phyloP scores from a whole-genome alignment of 2,329 filamentous ascomycete genomes.

The Fusarium hostae region DNA sequence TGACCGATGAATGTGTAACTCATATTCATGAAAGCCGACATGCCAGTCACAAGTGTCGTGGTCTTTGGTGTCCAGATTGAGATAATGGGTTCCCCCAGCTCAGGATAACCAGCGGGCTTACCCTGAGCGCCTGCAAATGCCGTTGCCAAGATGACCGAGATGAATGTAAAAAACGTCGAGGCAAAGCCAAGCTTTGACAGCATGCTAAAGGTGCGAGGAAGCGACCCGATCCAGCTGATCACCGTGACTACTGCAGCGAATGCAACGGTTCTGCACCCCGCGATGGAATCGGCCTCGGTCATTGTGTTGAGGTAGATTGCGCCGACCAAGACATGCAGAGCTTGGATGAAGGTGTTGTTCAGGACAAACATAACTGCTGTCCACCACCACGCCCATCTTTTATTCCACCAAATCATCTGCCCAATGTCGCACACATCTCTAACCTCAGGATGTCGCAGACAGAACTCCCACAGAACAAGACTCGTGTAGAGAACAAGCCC shows the following conservation, averaged over 20 bases:
- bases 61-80: conserved; percentile 72
- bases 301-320: conserved; percentile 92
- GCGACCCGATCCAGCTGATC: conserved; percentile 80
- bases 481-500: conserved; percentile 81
- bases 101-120: conserved; percentile 74
- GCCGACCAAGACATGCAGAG: conserved; percentile 82
- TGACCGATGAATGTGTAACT: conserved; percentile 96
- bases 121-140: conserved; percentile 82
- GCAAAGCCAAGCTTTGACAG: conserved; percentile 81
- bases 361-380: conserved; percentile 88
- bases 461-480: conserved; percentile 78
- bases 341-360: conserved; percentile 92
- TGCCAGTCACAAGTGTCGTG: conserved; percentile 81
- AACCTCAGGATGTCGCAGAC: conserved; percentile 86
- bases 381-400: conserved; percentile 74
- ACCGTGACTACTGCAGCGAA: conserved; percentile 80
- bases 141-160: conserved; percentile 86
- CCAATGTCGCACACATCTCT: conserved; percentile 93
- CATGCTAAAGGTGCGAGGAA: conserved; percentile 85
- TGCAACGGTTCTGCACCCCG: conserved; percentile 77
- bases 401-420: conserved; percentile 89
- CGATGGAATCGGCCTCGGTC: conserved; percentile 70
- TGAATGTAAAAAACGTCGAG: conserved; percentile 87
- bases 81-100: conserved; percentile 71
- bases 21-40: conserved; percentile 93